Conservation (phyloP, 2,329 filamentous ascomycete genomes). For the Cercospora beticola region DNA sequence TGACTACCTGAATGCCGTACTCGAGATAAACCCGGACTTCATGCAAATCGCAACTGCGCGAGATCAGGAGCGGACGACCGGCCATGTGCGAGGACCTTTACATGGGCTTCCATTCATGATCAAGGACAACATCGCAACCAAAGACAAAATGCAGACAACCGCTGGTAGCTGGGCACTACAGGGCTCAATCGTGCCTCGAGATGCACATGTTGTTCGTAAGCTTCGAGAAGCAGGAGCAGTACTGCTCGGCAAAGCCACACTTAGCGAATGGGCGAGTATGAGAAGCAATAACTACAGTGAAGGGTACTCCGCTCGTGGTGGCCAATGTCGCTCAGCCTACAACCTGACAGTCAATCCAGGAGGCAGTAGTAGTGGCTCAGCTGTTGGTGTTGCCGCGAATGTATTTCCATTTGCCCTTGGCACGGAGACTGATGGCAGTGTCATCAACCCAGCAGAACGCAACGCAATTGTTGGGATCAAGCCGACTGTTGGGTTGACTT, state of each 20-base stretch:
- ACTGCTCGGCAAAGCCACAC: conserved; percentile 67
- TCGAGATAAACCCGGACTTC: conserved; percentile 68
- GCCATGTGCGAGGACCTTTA: conserved; percentile 61
- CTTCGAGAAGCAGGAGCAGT: conserved; percentile 67
- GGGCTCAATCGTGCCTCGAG: conserved; percentile 65
- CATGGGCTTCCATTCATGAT: conserved; percentile 75
- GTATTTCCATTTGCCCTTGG: conserved; percentile 64
- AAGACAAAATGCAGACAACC: conserved; percentile 71
- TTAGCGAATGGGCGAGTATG: conserved; percentile 76
- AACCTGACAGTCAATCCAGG: conserved; percentile 68
- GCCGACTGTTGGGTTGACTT: conserved; percentile 72
- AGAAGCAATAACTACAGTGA: conserved; percentile 66
- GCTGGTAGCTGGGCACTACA: conserved; percentile 68
- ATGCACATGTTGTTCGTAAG: conserved; percentile 62
- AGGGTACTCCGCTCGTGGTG: conserved; percentile 64
- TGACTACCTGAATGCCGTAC: conserved; percentile 60
- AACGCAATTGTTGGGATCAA: conserved; percentile 72
- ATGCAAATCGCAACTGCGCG: conserved; percentile 60
- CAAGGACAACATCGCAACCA: conserved; percentile 70
- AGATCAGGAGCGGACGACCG: conserved; percentile 60
- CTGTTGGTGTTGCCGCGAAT: conserved; percentile 63
- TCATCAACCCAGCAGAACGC: conserved; percentile 70
- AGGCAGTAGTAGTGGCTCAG: conserved; percentile 67
- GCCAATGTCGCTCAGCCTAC: conserved; percentile 65
- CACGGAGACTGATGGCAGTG: conserved; percentile 68